These are phyloP conservation scores for Tillandsia leiboldiana DNA, from an alignment of 176 grass and related monocot genomes.

Conservation along the genomic window DNA sequence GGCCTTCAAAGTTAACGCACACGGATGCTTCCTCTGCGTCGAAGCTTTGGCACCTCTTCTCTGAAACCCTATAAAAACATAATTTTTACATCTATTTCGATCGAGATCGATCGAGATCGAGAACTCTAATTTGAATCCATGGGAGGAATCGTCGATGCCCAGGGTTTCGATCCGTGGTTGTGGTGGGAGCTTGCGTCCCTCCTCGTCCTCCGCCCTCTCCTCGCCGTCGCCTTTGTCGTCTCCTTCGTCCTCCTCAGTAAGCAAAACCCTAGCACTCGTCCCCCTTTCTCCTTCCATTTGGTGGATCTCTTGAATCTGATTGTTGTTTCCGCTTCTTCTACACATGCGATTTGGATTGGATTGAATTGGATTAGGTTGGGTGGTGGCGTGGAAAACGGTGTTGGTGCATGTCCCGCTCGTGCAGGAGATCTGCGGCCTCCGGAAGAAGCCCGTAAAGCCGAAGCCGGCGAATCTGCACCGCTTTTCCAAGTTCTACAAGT, in stretches of 20 bases:
- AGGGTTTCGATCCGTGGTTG: constrained; percentile 15
- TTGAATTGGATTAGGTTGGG: constrained; percentile 50
- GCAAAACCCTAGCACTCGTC: not conserved
- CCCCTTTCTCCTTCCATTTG: not conserved
- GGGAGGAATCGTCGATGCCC: not conserved
- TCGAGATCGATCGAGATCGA: not conserved
- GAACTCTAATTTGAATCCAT: not conserved
- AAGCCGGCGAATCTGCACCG: constrained; percentile 57
- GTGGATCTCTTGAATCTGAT: not conserved
- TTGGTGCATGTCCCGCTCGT: constrained; percentile 90
- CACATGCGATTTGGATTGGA: not conserved
- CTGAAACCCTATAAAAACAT: not conserved
- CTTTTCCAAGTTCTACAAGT: constrained; percentile 53
- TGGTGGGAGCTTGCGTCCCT: constrained; percentile 34
- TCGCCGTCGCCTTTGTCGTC: constrained; percentile 64
- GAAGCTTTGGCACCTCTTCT: not conserved
- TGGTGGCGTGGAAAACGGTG: constrained; percentile 91
- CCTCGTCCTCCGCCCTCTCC: constrained; percentile 61
- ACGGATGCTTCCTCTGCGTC: not conserved
- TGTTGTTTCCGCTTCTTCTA: not conserved
- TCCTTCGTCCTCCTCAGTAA: constrained; percentile 63
- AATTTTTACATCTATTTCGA: not conserved
- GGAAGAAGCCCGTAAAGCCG: constrained; percentile 64
- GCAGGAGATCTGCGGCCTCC: constrained; percentile 85
- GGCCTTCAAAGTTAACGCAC: too few relatives aligned